A percentile compares a stretch with the other conserved stretches of the same genome.
These are phyloP conservation scores for Sophora flavescens DNA, from an alignment of 306 rosid genomes.

Conservation along the genomic window DNA sequence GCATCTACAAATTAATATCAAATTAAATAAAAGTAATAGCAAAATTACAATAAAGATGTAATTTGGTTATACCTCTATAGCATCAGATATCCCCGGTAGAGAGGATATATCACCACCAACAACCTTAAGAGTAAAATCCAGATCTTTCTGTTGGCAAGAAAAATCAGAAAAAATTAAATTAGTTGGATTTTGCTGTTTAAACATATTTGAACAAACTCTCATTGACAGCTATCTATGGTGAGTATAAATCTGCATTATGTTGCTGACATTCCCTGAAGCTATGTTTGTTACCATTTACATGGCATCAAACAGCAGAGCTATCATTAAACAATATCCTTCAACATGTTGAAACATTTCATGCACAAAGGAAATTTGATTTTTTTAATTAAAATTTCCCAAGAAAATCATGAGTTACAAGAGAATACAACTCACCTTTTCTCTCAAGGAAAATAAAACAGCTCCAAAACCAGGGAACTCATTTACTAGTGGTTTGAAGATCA, in stretches of 20 bases:
- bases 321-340: constrained; percentile 27
- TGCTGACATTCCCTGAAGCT: constrained; percentile 12
- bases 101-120: constrained; percentile 84
- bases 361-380: background rate
- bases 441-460: constrained; percentile 83
- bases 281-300: constrained; percentile 1
- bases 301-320: constrained; percentile 34
- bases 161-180: background rate
- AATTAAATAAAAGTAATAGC: constrained; percentile 29
- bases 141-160: constrained; percentile 70
- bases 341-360: constrained; percentile 14
- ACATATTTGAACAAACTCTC: constrained; percentile 17
- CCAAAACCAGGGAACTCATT: constrained; percentile 89
- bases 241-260: constrained; percentile 11
- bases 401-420: constrained; percentile 34
- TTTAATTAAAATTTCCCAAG: background rate
- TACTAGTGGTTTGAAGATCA: constrained; percentile 93
- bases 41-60: constrained; percentile 21
- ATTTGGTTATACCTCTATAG: constrained; percentile 76
- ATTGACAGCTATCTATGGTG: background rate
- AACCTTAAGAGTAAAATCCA: constrained; percentile 88
- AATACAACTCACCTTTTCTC: constrained; percentile 68
- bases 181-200: constrained; percentile 28
- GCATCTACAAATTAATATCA: constrained; percentile 20
- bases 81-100: constrained; percentile 84